These are phyloP conservation scores for Boletus semigastroideus DNA, from an alignment of 1,284 basidiomycete species.

Conservation along the genomic window DNA sequence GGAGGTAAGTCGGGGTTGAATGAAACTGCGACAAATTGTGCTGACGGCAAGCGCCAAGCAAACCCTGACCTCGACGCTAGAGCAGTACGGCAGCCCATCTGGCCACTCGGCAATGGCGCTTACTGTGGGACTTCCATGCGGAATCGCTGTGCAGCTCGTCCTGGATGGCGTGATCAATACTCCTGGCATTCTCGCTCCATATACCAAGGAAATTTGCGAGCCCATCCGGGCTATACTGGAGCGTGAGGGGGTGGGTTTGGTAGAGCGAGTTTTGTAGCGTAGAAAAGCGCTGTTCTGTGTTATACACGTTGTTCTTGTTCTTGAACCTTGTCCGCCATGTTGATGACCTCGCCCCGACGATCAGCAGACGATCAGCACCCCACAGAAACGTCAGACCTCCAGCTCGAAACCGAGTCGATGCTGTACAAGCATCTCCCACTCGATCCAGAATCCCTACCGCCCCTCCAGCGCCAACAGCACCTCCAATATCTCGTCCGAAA, in stretches of 20 bases:
- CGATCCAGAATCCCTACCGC: slow-evolving; percentile 29
- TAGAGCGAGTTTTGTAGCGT: slow-evolving; percentile 65
- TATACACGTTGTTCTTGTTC: not conserved
- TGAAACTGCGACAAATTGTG: slow-evolving; percentile 2
- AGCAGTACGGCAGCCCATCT: slow-evolving; percentile 83
- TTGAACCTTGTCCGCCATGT: not conserved
- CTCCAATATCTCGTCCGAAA: slow-evolving; percentile 69
- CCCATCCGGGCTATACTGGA: slow-evolving; percentile 78
- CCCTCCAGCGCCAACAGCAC: slow-evolving; percentile 59
- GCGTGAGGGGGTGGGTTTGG: slow-evolving; percentile 79
- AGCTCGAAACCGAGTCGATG: slow-evolving; percentile 67
- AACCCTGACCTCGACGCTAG: slow-evolving; percentile 89
- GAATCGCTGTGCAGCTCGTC: slow-evolving; percentile 86
- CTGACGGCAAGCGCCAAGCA: slow-evolving; percentile 46
- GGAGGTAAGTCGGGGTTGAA: slow-evolving; percentile 43
- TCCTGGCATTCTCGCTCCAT: slow-evolving; percentile 87
- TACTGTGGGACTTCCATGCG: slow-evolving; percentile 91
- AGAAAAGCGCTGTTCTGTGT: not conserved
- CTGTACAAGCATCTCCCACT: slow-evolving; percentile 49
- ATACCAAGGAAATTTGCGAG: slow-evolving; percentile 85
- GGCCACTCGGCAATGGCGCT: slow-evolving; percentile 95
- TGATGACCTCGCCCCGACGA: slow-evolving; percentile 27
- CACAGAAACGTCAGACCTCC: slow-evolving; percentile 63
- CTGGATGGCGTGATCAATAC: slow-evolving; percentile 76
- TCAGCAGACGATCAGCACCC: slow-evolving; percentile 57